Conservation (phyloP, 2,329 filamentous ascomycete genomes). For the Colletotrichum phormii region DNA sequence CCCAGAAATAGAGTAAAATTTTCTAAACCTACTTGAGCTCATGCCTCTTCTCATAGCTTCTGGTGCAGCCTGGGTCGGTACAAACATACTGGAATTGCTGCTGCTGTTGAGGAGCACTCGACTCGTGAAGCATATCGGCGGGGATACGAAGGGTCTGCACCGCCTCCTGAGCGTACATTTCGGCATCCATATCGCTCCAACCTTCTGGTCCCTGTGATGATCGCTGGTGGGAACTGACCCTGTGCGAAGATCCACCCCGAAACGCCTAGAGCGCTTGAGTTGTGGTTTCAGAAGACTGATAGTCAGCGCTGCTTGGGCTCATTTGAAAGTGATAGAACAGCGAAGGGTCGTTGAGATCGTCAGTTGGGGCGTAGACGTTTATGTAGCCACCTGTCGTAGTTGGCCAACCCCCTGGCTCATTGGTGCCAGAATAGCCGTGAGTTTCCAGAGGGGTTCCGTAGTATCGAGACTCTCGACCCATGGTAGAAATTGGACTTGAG, state of each 20-base stretch:
- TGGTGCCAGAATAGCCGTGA: neutral
- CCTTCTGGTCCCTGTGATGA: neutral
- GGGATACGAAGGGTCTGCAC: neutral
- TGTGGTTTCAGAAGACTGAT: neutral
- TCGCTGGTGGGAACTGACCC: neutral
- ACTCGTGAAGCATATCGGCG: neutral
- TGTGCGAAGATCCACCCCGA: neutral
- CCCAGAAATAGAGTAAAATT: neutral
- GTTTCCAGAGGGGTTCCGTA: neutral
- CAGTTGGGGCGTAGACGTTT: neutral
- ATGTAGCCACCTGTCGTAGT: neutral
- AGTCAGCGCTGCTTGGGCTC: neutral
- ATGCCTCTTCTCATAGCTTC: neutral
- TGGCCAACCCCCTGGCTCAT: neutral
- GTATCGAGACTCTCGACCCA: neutral
- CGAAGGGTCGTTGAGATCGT: neutral
- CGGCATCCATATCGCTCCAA: neutral
- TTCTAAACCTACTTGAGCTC: neutral
- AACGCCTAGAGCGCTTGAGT: neutral
- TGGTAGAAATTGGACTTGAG: neutral
- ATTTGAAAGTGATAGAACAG: neutral
- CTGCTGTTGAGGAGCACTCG: neutral
- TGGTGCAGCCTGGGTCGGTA: neutral
- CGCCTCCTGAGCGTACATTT: neutral
- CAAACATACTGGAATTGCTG: neutral